These are phyloP conservation scores for Pseudozyma flocculosa DNA, from an alignment of 1,284 basidiomycete species.

Conservation along the genomic window DNA sequence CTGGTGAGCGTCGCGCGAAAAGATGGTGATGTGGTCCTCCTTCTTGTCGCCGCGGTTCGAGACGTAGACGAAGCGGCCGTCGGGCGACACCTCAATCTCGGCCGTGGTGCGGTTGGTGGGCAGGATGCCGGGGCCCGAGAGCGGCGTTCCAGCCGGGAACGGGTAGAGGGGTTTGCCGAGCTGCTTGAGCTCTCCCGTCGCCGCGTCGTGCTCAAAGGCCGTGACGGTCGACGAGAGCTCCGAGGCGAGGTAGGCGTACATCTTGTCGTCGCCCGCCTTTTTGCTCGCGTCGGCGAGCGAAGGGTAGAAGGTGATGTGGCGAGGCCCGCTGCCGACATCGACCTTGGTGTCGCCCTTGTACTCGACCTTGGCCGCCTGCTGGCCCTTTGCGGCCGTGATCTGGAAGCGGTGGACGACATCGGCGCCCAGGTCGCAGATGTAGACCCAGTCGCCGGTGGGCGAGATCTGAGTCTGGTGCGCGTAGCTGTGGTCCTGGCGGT, in stretches of 20 bases:
- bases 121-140: conserved; percentile 22
- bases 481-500: conserved; percentile 42
- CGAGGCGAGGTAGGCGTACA: conserved; percentile 34
- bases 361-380: not conserved
- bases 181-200: conserved; percentile 9
- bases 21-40: conserved; percentile 44
- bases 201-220: conserved; percentile 16
- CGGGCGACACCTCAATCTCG: conserved; percentile 40
- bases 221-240: conserved; percentile 39
- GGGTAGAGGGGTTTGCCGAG: conserved; percentile 21
- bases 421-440: conserved; percentile 42
- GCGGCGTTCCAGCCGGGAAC: conserved; percentile 26
- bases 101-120: conserved; percentile 36
- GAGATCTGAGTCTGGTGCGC: conserved; percentile 39
- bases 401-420: conserved; percentile 41
- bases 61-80: conserved; percentile 40
- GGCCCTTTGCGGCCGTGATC: not conserved
- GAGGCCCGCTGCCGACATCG: conserved; percentile 1
- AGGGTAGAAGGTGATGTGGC: conserved; percentile 7
- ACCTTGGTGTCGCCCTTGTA: not conserved
- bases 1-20: conserved; percentile 9
- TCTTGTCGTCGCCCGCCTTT: not conserved
- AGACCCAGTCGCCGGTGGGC: conserved; percentile 35
- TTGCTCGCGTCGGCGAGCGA: too few relatives aligned
- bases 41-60: conserved; percentile 26